Percentiles rank a stretch among this genome's conserved stretches.
Conservation (phyloP, 139 green algal species). For the Volvox reticuliferus region DNA sequence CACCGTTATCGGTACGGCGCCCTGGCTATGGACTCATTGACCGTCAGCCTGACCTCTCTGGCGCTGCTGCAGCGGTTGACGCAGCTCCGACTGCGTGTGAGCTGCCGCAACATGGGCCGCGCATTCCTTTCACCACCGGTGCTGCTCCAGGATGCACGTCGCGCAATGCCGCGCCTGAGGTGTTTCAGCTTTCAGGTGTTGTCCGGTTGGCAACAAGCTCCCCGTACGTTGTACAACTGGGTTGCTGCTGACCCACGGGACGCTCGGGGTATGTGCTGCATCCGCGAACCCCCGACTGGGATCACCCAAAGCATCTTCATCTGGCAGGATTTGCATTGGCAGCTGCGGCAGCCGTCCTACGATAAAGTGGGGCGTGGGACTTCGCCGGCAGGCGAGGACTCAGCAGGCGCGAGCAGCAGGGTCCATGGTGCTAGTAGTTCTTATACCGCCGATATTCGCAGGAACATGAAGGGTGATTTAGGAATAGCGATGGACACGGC, state of each 20-base stretch:
- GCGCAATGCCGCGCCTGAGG: background rate
- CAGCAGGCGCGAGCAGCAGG: no score
- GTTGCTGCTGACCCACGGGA: background rate
- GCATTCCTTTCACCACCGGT: background rate
- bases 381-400: no score
- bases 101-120: background rate
- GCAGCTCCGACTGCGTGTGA: background rate
- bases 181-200: slow-evolving; percentile 5
- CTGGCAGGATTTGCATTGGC: slow-evolving; percentile 28
- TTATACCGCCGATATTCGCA: no score
- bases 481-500: background rate
- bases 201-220: slow-evolving; percentile 5
- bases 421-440: no score
- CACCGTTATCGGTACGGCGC: background rate
- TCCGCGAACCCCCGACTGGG: background rate
- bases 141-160: background rate
- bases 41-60: background rate
- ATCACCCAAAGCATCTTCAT: background rate
- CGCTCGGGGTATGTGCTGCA: background rate
- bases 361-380: no score
- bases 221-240: slow-evolving; percentile 44
- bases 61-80: background rate
- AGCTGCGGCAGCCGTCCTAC: background rate
- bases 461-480: no score
- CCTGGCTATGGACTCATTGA: background rate